A percentile compares a stretch with the other conserved stretches of the same genome.
These are phyloP conservation scores for Boletus rubropictus DNA, from an alignment of 768 basidiomycete genomes.

Conservation along the genomic window DNA sequence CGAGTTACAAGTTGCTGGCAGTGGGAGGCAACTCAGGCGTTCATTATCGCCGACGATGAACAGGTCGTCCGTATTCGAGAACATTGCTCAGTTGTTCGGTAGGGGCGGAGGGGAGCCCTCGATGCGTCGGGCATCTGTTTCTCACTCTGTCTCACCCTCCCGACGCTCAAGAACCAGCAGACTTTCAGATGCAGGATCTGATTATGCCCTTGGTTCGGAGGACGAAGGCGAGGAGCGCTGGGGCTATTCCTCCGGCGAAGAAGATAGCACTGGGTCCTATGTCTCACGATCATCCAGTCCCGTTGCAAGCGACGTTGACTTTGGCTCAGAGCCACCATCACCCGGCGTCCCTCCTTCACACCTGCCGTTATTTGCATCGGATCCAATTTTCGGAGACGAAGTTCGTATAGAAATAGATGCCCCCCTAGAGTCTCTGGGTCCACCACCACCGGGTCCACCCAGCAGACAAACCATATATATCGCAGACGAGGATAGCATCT, in stretches of 20 bases:
- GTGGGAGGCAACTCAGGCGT: constrained; percentile 30
- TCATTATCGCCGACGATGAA: constrained; percentile 35
- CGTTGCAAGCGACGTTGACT: constrained; percentile 56
- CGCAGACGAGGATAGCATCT: constrained; percentile 81
- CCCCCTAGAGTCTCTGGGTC: constrained; percentile 52
- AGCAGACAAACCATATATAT: constrained; percentile 83
- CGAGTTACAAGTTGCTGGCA: constrained; percentile 26
- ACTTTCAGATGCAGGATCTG: constrained; percentile 53
- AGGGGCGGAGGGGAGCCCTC: constrained; percentile 39
- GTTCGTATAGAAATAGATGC: constrained; percentile 77
- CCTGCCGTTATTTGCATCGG: constrained; percentile 64
- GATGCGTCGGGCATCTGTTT: constrained; percentile 49
- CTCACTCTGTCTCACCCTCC: constrained; percentile 47
- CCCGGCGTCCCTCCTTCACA: constrained; percentile 38
- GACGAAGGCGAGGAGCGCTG: constrained; percentile 71
- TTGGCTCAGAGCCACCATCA: constrained; percentile 66
- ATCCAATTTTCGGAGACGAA: constrained; percentile 81
- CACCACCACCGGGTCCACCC: constrained; percentile 77
- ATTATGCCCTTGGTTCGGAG: constrained; percentile 49
- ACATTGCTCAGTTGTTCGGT: constrained; percentile 63
- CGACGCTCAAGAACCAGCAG: constrained; percentile 45
- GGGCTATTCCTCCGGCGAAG: constrained; percentile 90
- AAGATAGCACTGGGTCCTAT: constrained; percentile 38
- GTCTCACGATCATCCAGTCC: constrained; percentile 18
- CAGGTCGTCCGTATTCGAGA: constrained; percentile 50